Evolutionary conservation across 2,329 filamentous ascomycete species (phyloP), one percentile per base, ranked within the genome.

Genomic region (Myriosclerotinia duriaeana): DNA sequence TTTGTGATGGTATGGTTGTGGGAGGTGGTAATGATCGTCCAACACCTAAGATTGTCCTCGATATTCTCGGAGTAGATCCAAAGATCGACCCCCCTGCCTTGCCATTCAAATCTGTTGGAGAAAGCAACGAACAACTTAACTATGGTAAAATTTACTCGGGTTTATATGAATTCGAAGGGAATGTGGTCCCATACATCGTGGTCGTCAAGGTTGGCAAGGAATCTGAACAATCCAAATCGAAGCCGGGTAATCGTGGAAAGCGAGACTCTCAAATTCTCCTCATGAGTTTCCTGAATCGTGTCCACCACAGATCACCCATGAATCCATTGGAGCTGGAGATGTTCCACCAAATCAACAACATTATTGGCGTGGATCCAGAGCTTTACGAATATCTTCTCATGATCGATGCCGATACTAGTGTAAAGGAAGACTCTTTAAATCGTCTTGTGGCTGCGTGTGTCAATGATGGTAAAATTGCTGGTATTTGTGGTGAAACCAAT

Each of bases 291-390:
- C 86, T 99, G 73, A 99, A 99, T 80, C 92, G 94, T 68, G 95
- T 99, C 55, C 95, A 99, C 77, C 92, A 98, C 78, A 91, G 93
- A 69, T 83, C 91, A 2, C 89, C 94, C 0, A 99, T 99, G 95
- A 95, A 89, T 70, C 95, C 95, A 20, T 87, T 99, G 15, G 95
- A 99, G 77, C 82, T 99, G 55, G 95, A 99, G 78, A 96, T 98
- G 84, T 98, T 97, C 82, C 95, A 99, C 76, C 95, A 99, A 78
- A 92, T 99, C 82, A 97, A 97, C 84, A 99, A 99, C 77, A 92
- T 99, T 73, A 99, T 99, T 70, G 95, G 95, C 73, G 95, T 99
- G 20, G 93, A 99, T 73, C 95, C 95, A 3, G 93, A 97, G 77
- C 84, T 99, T 20, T 99, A 99, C 77, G 95, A 99, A 78, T 99